phyloP scores from a whole-genome alignment of 2,329 filamentous ascomycete species.

The Diaporthe longicolla region DNA sequence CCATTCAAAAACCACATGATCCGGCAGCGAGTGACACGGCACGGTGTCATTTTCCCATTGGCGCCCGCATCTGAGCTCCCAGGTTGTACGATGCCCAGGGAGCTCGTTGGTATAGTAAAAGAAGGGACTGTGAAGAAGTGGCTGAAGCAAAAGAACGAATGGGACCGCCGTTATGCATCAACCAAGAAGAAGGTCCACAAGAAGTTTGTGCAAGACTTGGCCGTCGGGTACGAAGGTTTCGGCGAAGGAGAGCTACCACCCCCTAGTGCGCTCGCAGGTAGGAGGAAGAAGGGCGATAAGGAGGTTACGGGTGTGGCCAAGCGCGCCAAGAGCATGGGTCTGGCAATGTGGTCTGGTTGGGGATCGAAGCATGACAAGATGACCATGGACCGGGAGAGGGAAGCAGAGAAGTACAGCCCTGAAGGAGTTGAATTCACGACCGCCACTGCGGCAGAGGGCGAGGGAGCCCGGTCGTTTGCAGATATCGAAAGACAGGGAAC shows the following conservation, averaged over 20 bases:
- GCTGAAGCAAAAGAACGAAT: conserved; percentile 80
- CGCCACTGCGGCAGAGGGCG: conserved; percentile 57
- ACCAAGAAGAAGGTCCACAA: conserved; percentile 81
- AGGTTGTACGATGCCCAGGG: conserved; percentile 72
- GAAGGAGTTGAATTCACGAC: conserved; percentile 52
- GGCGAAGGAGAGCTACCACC: conserved; percentile 82
- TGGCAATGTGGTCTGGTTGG: conserved; percentile 89
- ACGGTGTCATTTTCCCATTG: conserved; percentile 81
- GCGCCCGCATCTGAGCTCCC: conserved; percentile 74
- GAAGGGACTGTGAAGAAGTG: conserved; percentile 85
- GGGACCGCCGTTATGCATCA: conserved; percentile 80
- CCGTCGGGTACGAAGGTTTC: conserved; percentile 78
- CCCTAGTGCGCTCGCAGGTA: conserved; percentile 84
- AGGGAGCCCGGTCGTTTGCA: conserved; percentile 58
- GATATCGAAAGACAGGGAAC: conserved; percentile 58
- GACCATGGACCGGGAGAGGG: conserved; percentile 73
- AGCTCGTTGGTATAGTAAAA: conserved; percentile 84
- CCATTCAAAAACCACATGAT: conserved; percentile 91
- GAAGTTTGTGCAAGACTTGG: conserved; percentile 79
- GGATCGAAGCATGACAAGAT: conserved; percentile 89
- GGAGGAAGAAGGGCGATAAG: conserved; percentile 67
- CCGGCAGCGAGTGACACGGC: conserved; percentile 84
- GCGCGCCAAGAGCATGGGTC: conserved; percentile 74
- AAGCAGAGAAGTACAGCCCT: conserved; percentile 55
- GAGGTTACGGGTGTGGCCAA: conserved; percentile 68